Percentiles rank a stretch among this genome's conserved stretches.
These are phyloP conservation scores for Galeopsis tetrahit DNA, from an alignment of 257 asterid species.

Conservation along the genomic window DNA sequence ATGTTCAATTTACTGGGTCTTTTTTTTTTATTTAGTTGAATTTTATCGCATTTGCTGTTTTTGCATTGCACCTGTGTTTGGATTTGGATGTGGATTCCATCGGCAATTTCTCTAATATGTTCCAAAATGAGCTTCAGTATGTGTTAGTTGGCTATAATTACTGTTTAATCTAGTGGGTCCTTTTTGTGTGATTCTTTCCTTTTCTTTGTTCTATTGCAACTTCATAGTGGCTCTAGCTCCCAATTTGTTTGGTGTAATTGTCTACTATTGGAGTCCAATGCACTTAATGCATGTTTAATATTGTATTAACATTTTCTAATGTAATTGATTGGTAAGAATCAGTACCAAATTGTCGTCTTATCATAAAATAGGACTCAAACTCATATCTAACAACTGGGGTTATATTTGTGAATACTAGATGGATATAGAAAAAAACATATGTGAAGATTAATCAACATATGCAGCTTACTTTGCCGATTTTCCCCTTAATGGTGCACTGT, in stretches of 20 bases:
- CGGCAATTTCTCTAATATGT: conserved; percentile 38
- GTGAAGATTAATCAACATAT: background rate
- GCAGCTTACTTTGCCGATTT: background rate
- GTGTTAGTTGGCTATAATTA: background rate
- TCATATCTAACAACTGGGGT: conserved; percentile 1
- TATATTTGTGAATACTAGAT: conserved; percentile 1
- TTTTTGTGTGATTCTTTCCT: background rate
- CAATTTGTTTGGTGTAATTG: background rate
- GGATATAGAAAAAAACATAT: background rate
- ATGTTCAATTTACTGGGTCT: conserved; percentile 13
- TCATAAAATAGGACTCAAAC: conserved; percentile 6
- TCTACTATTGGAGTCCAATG: background rate
- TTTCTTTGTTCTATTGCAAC: background rate
- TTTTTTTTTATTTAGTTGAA: background rate
- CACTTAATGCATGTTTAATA: conserved; percentile 1
- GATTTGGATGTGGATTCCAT: conserved; percentile 4
- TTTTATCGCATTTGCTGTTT: background rate
- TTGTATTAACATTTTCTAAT: background rate
- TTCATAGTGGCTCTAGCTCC: background rate
- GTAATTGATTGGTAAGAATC: background rate
- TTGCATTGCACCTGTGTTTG: background rate
- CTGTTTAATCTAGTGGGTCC: conserved; percentile 7
- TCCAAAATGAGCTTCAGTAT: conserved; percentile 37
- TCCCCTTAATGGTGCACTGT: background rate
- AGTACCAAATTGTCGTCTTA: background rate